Conservation (phyloP, 768 basidiomycete genomes). For the Boletellus ananiceps region DNA sequence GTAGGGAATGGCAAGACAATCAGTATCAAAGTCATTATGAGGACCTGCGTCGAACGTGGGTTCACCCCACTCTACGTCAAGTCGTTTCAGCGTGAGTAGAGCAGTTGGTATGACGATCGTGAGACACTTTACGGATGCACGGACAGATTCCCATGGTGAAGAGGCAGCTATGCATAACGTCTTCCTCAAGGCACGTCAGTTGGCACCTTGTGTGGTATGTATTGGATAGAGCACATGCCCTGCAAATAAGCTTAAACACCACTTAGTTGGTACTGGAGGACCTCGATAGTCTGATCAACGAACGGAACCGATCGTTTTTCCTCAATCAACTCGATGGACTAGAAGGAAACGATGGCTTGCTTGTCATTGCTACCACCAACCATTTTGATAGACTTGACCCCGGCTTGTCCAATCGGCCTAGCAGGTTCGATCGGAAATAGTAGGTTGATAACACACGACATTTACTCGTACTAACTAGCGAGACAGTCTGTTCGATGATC, state of each 20-base stretch:
- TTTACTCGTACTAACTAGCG: background rate
- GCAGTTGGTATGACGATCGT: background rate
- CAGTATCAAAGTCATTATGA: conserved; percentile 79
- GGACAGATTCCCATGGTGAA: conserved; percentile 53
- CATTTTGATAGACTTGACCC: conserved; percentile 79
- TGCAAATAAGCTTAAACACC: background rate
- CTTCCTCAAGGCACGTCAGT: conserved; percentile 68
- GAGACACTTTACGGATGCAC: background rate
- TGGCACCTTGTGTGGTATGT: conserved; percentile 59
- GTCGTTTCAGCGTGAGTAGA: conserved; percentile 57
- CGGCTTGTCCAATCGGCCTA: conserved; percentile 70
- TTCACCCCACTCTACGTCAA: conserved; percentile 77
- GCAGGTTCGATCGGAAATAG: conserved; percentile 86
- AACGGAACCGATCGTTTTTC: conserved; percentile 80
- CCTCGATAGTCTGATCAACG: conserved; percentile 76
- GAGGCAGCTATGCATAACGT: conserved; percentile 62
- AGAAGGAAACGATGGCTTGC: conserved; percentile 72
- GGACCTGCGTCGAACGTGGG: conserved; percentile 55
- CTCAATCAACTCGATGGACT: conserved; percentile 82
- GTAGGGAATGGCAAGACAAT: conserved; percentile 83
- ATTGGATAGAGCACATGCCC: conserved; percentile 32
- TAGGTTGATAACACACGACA: conserved; percentile 33
- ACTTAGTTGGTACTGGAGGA: conserved; percentile 47
- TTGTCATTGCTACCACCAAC: conserved; percentile 79
- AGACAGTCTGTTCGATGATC: conserved; percentile 68